A percentile compares a stretch with the other conserved stretches of the same genome.
phyloP scores from a whole-genome alignment of 371 early-diverging fungal genomes.

The Syncephalastrum monosporum region DNA sequence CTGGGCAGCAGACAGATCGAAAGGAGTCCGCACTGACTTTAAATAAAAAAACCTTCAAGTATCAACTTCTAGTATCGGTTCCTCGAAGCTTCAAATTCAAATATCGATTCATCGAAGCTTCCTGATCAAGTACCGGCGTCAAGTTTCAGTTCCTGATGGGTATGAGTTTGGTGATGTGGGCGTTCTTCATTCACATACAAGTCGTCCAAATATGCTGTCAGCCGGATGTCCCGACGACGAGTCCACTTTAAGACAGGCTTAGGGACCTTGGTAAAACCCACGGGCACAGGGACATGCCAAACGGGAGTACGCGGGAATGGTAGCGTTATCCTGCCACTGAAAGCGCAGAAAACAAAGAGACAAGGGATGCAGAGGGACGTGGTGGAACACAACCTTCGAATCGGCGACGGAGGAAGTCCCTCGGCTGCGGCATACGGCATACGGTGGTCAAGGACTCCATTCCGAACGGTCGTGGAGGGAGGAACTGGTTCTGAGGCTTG shows the following conservation, averaged over 20 bases:
- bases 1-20: too few species aligned
- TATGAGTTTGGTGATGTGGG: too few species aligned
- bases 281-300: slow-evolving; percentile 34
- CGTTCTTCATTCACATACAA: background rate
- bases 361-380: background rate
- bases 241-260: slow-evolving; percentile 27
- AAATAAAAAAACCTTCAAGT: too few species aligned
- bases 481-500: slow-evolving; percentile 19
- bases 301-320: slow-evolving; percentile 29
- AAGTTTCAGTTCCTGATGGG: too few species aligned
- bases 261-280: slow-evolving; percentile 33
- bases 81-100: too few species aligned
- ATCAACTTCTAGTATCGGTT: too few species aligned
- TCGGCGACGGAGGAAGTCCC: slow-evolving; percentile 20
- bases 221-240: slow-evolving; percentile 18
- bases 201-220: slow-evolving; percentile 32
- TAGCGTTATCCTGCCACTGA: slow-evolving; percentile 15
- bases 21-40: too few species aligned
- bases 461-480: slow-evolving; percentile 20
- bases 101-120: too few species aligned
- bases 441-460: slow-evolving; percentile 23
- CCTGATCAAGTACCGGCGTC: too few species aligned
- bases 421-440: slow-evolving; percentile 15
- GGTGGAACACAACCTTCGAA: slow-evolving; percentile 16
- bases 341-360: slow-evolving; percentile 24